These are phyloP conservation scores for Rosa rugosa DNA, from an alignment of 306 rosid genomes.

Conservation along the genomic window DNA sequence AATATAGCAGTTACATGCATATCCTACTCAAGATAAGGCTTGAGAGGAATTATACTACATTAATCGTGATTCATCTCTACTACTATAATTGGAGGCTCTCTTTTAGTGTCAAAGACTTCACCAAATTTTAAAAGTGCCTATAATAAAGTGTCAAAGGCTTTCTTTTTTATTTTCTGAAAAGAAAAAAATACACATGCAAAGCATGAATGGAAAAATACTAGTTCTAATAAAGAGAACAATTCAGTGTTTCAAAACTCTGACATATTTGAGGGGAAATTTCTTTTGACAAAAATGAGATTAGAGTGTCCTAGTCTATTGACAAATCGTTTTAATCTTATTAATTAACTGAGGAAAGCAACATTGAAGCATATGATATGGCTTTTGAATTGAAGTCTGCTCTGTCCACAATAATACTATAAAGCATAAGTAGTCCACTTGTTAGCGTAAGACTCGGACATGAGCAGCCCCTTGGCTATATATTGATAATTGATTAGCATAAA, in stretches of 20 bases:
- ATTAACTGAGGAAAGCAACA: not conserved
- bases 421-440: slow-evolving; percentile 22
- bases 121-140: too few species aligned
- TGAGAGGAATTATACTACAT: not conserved
- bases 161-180: too few species aligned
- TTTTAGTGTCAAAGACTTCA: too few species aligned
- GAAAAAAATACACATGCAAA: too few species aligned
- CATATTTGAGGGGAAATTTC: not conserved
- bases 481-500: not conserved
- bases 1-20: not conserved
- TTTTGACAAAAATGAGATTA: not conserved
- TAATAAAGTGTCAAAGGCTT: too few species aligned
- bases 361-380: not conserved
- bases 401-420: not conserved
- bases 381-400: not conserved
- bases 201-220: too few species aligned
- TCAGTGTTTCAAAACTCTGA: slow-evolving; percentile 1
- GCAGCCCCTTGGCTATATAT: not conserved
- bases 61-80: not conserved
- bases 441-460: slow-evolving; percentile 29
- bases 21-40: not conserved
- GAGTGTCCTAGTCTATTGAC: not conserved
- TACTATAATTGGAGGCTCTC: too few species aligned
- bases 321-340: not conserved
- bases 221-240: not conserved